These are phyloP conservation scores for Yamadazyma endophytica DNA, from an alignment of 805 yeast genomes.

Conservation along the genomic window DNA sequence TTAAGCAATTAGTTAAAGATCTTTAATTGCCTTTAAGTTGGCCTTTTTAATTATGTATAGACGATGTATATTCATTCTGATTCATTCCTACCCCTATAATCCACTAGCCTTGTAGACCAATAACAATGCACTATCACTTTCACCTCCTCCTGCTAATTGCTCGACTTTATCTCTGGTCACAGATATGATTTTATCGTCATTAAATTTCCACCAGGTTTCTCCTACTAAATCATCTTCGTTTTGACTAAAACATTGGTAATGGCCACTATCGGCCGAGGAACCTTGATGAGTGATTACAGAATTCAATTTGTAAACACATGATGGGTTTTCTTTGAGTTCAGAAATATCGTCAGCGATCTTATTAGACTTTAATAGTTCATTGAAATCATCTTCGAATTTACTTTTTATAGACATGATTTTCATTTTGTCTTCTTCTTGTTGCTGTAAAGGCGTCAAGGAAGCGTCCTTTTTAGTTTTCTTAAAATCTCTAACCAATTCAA, in stretches of 20 bases:
- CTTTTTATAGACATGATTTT: slow-evolving; percentile 44
- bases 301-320: slow-evolving; percentile 77
- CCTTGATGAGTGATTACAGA: slow-evolving; percentile 93
- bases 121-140: slow-evolving; percentile 91
- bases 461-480: slow-evolving; percentile 48
- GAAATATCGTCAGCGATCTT: slow-evolving; percentile 16
- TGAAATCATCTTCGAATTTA: slow-evolving; percentile 49
- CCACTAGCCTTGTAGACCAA: slow-evolving; percentile 83
- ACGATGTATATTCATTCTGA: not conserved
- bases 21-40: slow-evolving; percentile 33
- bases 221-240: slow-evolving; percentile 63
- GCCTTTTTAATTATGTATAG: no score
- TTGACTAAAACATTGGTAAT: slow-evolving; percentile 85
- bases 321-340: slow-evolving; percentile 69
- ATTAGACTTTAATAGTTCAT: slow-evolving; percentile 38
- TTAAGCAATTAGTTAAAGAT: slow-evolving; percentile 55
- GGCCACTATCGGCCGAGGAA: slow-evolving; percentile 95
- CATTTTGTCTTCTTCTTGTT: slow-evolving; percentile 49
- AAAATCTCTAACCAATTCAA: slow-evolving; percentile 67
- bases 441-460: slow-evolving; percentile 47
- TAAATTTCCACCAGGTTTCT: slow-evolving; percentile 88
- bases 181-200: slow-evolving; percentile 81
- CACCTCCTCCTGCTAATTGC: slow-evolving; percentile 93
- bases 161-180: slow-evolving; percentile 84
- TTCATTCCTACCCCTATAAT: slow-evolving; percentile 19